Percentiles rank a stretch among this genome's conserved stretches.
Evolutionary conservation across 371 early-diverging fungal species (phyloP).

Genomic region (Fennellomyces sp.): DNA sequence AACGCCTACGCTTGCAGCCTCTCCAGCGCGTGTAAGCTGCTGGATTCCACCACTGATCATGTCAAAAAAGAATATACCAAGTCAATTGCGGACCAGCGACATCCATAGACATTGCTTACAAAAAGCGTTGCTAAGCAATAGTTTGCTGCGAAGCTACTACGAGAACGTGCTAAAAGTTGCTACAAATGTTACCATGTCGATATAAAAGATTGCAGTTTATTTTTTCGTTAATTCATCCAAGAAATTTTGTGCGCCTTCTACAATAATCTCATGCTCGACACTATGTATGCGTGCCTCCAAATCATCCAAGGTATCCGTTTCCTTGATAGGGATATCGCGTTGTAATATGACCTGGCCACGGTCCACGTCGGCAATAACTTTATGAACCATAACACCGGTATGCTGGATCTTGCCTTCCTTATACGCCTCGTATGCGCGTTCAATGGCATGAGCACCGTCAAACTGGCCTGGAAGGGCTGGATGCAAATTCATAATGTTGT

Average conservation of each 20-base stretch:
- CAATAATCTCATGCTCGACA: constrained; percentile 87
- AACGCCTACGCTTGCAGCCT: no score
- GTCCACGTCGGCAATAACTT: constrained; percentile 94
- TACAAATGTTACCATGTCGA: no score
- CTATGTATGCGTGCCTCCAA: constrained; percentile 88
- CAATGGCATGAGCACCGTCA: constrained; percentile 95
- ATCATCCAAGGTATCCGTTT: constrained; percentile 76
- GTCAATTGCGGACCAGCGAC: no score
- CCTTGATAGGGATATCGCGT: constrained; percentile 74
- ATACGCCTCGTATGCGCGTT: constrained; percentile 87
- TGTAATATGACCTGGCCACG: constrained; percentile 87
- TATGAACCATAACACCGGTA: constrained; percentile 97
- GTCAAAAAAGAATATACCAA: no score
- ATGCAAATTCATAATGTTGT: constrained; percentile 90
- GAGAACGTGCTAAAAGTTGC: no score
- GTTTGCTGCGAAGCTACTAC: no score
- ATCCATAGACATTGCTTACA: no score
- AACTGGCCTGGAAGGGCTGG: constrained; percentile 96
- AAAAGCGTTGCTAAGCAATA: no score
- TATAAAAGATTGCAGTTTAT: no score
- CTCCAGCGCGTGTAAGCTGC: no score
- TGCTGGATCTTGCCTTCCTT: constrained; percentile 72
- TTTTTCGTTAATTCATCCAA: constrained; percentile 27
- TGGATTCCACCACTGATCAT: no score
- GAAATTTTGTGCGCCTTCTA: constrained; percentile 59